Conservation (phyloP, 164 flowering plant species). For the Tinospora cordifolia region DNA sequence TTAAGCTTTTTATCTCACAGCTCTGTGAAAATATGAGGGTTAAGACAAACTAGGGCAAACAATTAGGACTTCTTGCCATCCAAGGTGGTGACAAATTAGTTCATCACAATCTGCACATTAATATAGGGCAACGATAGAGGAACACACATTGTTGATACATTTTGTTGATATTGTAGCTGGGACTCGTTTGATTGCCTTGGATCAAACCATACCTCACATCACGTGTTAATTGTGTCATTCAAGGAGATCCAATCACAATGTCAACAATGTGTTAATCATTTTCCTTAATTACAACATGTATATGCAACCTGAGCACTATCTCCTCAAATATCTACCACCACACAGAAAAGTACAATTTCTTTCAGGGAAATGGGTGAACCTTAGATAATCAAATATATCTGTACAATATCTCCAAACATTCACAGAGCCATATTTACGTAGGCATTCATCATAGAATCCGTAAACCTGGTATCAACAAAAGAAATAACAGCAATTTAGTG, state of each 20-base stretch:
- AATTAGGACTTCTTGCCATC: neutral
- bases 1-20: neutral
- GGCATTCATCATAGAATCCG: conserved; percentile 97
- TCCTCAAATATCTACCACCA: neutral
- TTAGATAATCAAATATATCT: conserved; percentile 93
- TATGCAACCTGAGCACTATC: neutral
- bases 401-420: conserved; percentile 99
- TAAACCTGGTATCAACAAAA: conserved; percentile 57
- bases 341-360: neutral
- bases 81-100: neutral
- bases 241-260: too few species aligned
- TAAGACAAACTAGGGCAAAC: neutral
- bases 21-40: neutral
- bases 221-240: too few species aligned
- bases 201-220: too few species aligned
- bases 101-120: neutral
- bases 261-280: too few species aligned
- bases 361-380: conserved; percentile 35
- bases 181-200: too few species aligned
- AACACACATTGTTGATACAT: too few species aligned
- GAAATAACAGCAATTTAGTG: conserved; percentile 5
- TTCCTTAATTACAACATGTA: too few species aligned
- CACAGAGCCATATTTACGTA: conserved; percentile 96
- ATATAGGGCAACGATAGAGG: too few species aligned
- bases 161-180: too few species aligned